Evolutionary conservation across 208 protist species (phyloP).

Genomic region (Leishmania braziliensis): DNA sequence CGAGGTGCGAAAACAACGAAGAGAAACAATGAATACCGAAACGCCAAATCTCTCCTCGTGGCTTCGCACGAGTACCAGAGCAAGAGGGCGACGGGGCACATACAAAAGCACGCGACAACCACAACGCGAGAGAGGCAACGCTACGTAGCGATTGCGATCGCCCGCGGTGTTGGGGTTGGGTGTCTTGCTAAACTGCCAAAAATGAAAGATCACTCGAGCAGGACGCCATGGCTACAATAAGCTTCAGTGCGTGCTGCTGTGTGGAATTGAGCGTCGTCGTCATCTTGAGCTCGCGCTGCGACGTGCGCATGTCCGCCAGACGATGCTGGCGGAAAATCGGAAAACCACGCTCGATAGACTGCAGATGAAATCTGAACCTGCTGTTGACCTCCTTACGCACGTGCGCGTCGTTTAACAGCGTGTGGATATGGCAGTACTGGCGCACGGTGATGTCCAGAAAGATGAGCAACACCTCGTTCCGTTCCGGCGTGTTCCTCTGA

Average conservation of each 20-base stretch:
- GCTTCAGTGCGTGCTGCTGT: conserved; percentile 7
- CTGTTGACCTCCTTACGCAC: conserved; percentile 13
- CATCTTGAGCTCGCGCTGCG: conserved; percentile 19
- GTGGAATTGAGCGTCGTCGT: conserved; percentile 4
- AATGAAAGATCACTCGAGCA: conserved; percentile 33
- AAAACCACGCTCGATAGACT: conserved; percentile 16
- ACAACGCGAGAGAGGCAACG: not conserved
- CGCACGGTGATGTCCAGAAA: conserved; percentile 33
- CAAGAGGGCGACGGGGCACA: not conserved
- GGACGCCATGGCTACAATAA: not conserved
- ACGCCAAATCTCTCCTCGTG: not conserved
- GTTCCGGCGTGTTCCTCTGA: conserved; percentile 1
- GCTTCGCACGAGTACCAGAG: not conserved
- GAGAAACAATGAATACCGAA: not conserved
- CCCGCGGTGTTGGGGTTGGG: not conserved
- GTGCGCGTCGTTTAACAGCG: conserved; percentile 14
- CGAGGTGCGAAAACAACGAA: not conserved
- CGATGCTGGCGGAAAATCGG: conserved; percentile 1
- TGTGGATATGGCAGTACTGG: conserved; percentile 34
- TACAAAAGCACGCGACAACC: not conserved
- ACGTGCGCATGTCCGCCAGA: conserved; percentile 10
- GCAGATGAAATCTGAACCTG: not conserved
- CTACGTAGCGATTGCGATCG: too few species aligned
- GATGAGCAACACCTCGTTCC: conserved; percentile 17
- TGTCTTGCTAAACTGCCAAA: not conserved